phyloP scores from a whole-genome alignment of 805 yeast species.

The Yamadazyma tumulicola region DNA sequence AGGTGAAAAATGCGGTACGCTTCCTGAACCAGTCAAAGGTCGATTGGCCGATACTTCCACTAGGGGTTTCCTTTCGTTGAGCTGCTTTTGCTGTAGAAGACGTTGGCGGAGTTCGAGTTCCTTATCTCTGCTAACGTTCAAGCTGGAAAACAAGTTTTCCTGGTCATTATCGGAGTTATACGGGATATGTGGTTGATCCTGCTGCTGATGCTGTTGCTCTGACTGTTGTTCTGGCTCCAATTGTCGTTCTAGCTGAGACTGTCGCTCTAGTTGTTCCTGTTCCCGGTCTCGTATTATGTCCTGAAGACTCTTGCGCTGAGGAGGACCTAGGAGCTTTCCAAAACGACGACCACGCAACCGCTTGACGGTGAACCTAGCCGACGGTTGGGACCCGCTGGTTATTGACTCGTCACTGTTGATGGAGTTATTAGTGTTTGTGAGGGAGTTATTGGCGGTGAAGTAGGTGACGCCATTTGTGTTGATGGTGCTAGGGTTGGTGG shows the following conservation, averaged over 20 bases:
- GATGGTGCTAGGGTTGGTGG: neutral
- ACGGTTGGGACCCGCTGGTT: conserved; percentile 3
- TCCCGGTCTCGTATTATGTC: neutral
- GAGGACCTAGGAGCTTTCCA: conserved; percentile 45
- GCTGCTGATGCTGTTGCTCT: no score
- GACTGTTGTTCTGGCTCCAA: no score
- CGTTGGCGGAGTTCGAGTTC: conserved; percentile 21
- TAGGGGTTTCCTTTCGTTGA: conserved; percentile 21
- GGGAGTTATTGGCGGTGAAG: no score
- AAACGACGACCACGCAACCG: conserved; percentile 36
- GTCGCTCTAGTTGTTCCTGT: neutral
- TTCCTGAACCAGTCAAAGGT: no score
- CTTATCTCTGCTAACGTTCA: conserved; percentile 14
- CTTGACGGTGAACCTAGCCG: conserved; percentile 16
- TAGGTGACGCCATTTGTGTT: no score
- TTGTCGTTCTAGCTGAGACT: no score
- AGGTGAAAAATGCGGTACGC: neutral
- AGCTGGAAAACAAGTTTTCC: neutral
- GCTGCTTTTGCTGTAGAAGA: conserved; percentile 22
- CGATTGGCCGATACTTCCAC: conserved; percentile 16
- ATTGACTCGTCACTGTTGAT: no score
- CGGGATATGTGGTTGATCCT: no score
- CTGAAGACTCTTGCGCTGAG: conserved; percentile 30
- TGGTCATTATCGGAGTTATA: neutral
- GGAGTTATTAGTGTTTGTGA: no score